These are phyloP conservation scores for Schoenoplectus triqueter DNA, from an alignment of 202 grass and related monocot genomes.

Conservation along the genomic window DNA sequence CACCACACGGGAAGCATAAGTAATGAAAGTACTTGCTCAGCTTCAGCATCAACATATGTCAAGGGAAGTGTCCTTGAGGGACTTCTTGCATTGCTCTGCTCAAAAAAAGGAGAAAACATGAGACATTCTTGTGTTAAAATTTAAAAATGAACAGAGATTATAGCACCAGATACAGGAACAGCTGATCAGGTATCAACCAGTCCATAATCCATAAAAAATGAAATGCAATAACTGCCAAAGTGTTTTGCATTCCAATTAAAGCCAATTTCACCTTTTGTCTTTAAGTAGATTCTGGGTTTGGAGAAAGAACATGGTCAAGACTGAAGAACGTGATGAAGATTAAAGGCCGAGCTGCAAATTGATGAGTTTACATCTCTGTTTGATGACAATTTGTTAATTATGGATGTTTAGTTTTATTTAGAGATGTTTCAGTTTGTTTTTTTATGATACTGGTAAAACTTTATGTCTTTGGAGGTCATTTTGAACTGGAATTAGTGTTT, in stretches of 20 bases:
- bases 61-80: not conserved
- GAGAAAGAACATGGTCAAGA: no score
- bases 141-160: not conserved
- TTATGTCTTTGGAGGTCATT: no score
- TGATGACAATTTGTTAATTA: no score
- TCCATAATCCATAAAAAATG: not conserved
- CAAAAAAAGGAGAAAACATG: not conserved
- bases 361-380: no score
- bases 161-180: not conserved
- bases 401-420: no score
- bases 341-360: no score
- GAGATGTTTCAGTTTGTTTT: no score
- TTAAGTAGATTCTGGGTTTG: not conserved
- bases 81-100: slow-evolving; percentile 15
- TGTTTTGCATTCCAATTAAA: not conserved
- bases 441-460: no score
- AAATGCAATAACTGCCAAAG: not conserved
- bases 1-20: not conserved
- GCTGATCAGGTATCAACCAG: not conserved
- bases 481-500: no score
- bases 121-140: not conserved
- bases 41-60: not conserved
- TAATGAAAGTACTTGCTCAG: slow-evolving; percentile 24
- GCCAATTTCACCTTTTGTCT: not conserved
- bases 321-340: no score